Evolutionary conservation across 148 eudicot species (phyloP), one percentile per base, ranked within the genome.

Genomic region (Spergularia bocconei): DNA sequence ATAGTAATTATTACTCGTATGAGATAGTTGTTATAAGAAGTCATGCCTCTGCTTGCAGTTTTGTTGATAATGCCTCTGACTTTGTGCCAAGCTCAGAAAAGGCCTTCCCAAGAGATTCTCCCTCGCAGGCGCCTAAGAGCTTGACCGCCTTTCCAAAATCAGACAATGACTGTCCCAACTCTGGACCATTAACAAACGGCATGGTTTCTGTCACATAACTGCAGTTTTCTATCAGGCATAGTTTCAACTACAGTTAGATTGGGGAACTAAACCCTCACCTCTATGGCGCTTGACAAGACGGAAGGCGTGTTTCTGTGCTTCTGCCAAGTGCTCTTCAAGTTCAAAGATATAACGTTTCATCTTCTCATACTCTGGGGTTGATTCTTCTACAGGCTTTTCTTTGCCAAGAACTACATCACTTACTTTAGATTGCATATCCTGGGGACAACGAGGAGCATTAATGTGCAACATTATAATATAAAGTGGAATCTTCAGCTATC

Each of bases 201-300:
- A 36, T 38, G 3, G 5, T 15, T 70, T 73, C 12, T 58, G 69
- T 60, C 61, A 75, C 51, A 75, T 60, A 41, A 53, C 16, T 29
- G 61, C 39, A 63, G 61, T 73, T 76, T 23, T 51, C 74, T n/a
- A 71, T 48, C 56, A 80, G 57, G 69, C 63, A 39, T 61, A 16
- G 38, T 73, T 47, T 12, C 57, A 60, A n/a, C 4, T 15, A 48
- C 33, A 50, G 47, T 14, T 23, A 29, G 21, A 50, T 23, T 58
- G 20, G 17, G 13, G 72, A 78, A 50, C 56, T 78, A 55, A 54
- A 54, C 54, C 20, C 39, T 84, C 48, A 95, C 98, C 98, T 89
- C 93, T 85, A 63, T 95, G 98, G 86, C 98, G 82, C 87, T 95
- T 95, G 53, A 95, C 97, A 72, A 93, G 89, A 78, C 92, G 89